Evolutionary conservation across 495 filamentous ascomycete genomes (phyloP).

Genomic region (Aspergillus diversus): DNA sequence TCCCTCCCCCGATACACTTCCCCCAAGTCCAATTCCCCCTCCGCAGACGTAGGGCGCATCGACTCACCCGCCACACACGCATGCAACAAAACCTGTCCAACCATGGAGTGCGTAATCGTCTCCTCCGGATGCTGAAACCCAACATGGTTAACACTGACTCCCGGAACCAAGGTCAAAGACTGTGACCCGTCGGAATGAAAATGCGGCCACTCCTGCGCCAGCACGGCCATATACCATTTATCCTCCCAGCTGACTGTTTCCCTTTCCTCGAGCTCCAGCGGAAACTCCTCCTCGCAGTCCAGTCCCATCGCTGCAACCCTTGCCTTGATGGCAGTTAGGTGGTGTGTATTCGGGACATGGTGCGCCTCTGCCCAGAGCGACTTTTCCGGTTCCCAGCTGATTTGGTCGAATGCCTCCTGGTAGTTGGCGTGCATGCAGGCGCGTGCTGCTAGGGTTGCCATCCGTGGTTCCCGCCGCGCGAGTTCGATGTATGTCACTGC

Average conservation of each 20-base stretch:
- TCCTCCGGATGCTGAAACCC: slow-evolving; percentile 6
- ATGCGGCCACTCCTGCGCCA: neutral
- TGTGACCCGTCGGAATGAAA: neutral
- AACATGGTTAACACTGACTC: neutral
- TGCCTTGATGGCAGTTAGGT: neutral
- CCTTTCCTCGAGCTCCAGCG: neutral
- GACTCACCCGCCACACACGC: neutral
- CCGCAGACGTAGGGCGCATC: neutral
- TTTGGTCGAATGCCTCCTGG: neutral
- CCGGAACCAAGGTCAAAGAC: neutral
- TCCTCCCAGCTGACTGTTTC: neutral
- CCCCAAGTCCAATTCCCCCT: neutral
- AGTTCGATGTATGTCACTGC: slow-evolving; percentile 11
- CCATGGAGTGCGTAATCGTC: neutral
- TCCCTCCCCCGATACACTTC: neutral
- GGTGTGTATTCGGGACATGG: neutral
- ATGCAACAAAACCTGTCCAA: slow-evolving; percentile 10
- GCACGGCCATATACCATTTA: neutral
- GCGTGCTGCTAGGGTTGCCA: neutral
- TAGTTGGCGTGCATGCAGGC: slow-evolving; percentile 15
- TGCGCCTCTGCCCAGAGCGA: neutral
- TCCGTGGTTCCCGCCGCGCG: neutral
- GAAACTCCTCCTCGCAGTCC: slow-evolving; percentile 1
- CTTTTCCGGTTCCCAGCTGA: neutral
- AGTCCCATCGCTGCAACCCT: neutral